Percentiles rank a stretch among this genome's conserved stretches.
Evolutionary conservation across 2,329 filamentous ascomycete genomes (phyloP).

Genomic region (Tolypocladium capitatum): DNA sequence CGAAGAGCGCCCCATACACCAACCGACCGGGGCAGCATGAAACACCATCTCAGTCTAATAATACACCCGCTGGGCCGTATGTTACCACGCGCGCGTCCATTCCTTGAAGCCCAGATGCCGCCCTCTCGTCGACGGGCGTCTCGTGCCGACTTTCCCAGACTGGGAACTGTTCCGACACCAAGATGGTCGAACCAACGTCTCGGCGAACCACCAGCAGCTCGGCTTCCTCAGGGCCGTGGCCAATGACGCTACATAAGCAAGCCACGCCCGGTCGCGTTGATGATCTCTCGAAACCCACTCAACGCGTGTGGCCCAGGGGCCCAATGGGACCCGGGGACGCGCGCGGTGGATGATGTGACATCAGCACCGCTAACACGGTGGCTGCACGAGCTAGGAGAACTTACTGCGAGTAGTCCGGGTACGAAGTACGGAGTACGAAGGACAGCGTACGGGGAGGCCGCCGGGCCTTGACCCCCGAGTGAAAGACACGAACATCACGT

Average conservation of each 20-base stretch:
- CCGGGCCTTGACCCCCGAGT: neutral
- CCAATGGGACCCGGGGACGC: neutral
- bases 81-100: neutral
- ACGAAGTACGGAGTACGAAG: too few species aligned
- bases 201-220: neutral
- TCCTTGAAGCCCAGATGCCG: neutral
- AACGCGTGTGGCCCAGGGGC: too few species aligned
- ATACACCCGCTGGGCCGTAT: neutral
- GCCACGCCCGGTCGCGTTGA: neutral
- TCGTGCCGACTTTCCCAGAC: neutral
- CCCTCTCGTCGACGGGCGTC: neutral
- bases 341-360: neutral
- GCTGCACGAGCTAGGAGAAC: neutral
- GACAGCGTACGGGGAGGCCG: too few species aligned
- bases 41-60: neutral
- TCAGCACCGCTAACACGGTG: neutral
- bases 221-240: neutral
- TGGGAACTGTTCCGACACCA: neutral
- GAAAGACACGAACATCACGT: neutral
- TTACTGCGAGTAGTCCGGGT: too few species aligned
- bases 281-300: too few species aligned
- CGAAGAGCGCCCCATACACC: neutral
- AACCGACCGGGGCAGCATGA: neutral
- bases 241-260: neutral
- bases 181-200: neutral